Evolutionary conservation across 768 basidiomycete genomes (phyloP), one percentile per base, ranked within the genome.

Genomic region (Kondoa subrosea): DNA sequence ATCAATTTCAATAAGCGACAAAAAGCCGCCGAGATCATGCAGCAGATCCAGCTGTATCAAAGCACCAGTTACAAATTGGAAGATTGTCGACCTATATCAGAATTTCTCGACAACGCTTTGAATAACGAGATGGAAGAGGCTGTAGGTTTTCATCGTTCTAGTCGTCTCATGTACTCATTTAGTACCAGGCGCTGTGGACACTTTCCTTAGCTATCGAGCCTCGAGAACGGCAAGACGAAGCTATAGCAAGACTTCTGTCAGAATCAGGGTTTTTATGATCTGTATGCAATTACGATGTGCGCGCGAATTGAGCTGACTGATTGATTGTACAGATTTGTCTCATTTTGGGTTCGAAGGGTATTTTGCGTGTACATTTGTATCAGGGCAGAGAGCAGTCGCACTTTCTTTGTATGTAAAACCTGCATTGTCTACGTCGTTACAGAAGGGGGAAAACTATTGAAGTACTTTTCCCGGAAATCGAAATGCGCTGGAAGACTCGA

Each of bases 1-100:
- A 85, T 97, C 78, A 96, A 97, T 79, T 97, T 97, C 80, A 84
- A 86, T 75, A 99, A 99, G 78, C 87, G 93, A 21, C 86, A 89
- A 73, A 89, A 89, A 78, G 86, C 91, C 0, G 90, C 91, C n/a
- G 92, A 95, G 75, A 88, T 97, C 72, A 90, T 99, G 73, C 85
- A 86, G 71, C 91, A 96, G 76, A 96, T 99, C 76, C 89, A 95
- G 76, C 86, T 89, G 31, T 96, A 92, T 85, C 95, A 99, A 76
- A 83, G 87, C 3, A 85, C 85, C 71, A 85, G 88, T 1, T 97
- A 91, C 80, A 91, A 93, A 77, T 84, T 93, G 71, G 81, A 83
- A 34, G 78, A 81, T 3, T 83, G 92, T 17, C 81, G 83, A 0
- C 69, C 81, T 0, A 84, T 97, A 30, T 83, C 84, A 66, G 79